Conservation (phyloP, 306 rosid species). For the Vicia faba region DNA sequence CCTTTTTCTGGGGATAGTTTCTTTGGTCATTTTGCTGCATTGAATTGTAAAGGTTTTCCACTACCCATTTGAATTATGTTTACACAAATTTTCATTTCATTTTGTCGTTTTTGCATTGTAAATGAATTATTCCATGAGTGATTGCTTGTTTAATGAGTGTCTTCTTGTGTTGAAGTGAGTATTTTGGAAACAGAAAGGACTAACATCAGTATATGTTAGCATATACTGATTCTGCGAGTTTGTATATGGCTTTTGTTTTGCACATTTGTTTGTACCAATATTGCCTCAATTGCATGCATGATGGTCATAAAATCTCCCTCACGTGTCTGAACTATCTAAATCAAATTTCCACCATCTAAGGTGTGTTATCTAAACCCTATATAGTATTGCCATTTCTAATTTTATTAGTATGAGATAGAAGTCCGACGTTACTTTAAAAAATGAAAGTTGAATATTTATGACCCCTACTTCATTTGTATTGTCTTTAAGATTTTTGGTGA, state of each 20-base stretch:
- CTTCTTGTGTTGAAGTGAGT: conserved; percentile 29
- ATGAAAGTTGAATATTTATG: no score
- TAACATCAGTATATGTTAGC: neutral
- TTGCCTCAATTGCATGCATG: neutral
- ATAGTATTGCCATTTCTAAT: no score
- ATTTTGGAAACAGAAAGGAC: conserved; percentile 30
- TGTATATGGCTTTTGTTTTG: conserved; percentile 11
- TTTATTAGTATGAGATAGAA: no score
- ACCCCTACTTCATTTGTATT: no score
- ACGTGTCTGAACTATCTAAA: no score
- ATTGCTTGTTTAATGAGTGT: conserved; percentile 34
- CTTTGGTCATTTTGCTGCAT: conserved; percentile 29
- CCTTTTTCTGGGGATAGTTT: conserved; percentile 40
- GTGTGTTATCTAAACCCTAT: no score
- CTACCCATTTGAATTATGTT: conserved; percentile 7
- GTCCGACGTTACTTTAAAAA: no score
- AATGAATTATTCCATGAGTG: conserved; percentile 41
- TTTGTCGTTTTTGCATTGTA: conserved; percentile 35
- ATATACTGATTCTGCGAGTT: neutral
- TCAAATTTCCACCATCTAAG: no score
- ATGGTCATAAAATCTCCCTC: no score
- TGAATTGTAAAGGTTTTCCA: conserved; percentile 37
- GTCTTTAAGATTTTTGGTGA: no score
- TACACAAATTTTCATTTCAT: neutral
- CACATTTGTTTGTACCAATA: conserved; percentile 3